Percentiles rank a stretch among this genome's conserved stretches.
Evolutionary conservation across 2,329 filamentous ascomycete species (phyloP).

Genomic region (Chrysosporium queenslandicum): DNA sequence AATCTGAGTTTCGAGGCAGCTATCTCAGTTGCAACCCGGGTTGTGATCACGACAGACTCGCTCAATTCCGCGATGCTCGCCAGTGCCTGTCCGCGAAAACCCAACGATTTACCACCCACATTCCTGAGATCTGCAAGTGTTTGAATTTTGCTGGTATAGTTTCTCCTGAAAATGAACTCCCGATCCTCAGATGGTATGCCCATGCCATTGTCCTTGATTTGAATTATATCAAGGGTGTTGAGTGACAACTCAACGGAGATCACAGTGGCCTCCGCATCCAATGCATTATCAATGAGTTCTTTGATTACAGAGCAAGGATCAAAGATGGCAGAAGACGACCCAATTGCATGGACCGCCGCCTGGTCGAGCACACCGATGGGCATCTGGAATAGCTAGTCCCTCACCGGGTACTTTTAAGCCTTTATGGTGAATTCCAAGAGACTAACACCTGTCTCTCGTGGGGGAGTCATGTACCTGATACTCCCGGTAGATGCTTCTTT

Average conservation of each 20-base stretch:
- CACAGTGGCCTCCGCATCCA: slow-evolving; percentile 52
- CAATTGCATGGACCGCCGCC: slow-evolving; percentile 42
- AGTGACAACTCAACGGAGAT: slow-evolving; percentile 49
- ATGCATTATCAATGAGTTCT: slow-evolving; percentile 58
- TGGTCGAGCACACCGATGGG: slow-evolving; percentile 38
- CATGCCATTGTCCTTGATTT: slow-evolving; percentile 54
- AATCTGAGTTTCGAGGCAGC: slow-evolving; percentile 46
- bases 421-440: not conserved
- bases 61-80: slow-evolving; percentile 53
- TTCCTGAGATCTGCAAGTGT: slow-evolving; percentile 46
- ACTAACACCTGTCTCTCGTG: no score
- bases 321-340: slow-evolving; percentile 48
- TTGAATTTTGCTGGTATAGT: slow-evolving; percentile 56
- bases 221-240: slow-evolving; percentile 53
- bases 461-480: no score
- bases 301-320: slow-evolving; percentile 51
- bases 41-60: slow-evolving; percentile 44
- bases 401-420: not conserved
- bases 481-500: no score
- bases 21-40: slow-evolving; percentile 47
- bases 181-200: slow-evolving; percentile 51
- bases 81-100: slow-evolving; percentile 56
- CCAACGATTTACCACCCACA: slow-evolving; percentile 48
- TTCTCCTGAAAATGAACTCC: slow-evolving; percentile 44
- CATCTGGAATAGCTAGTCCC: slow-evolving; percentile 27